Base-by-base conservation (phyloP, 805 yeast species). In the Metschnikowia continentalis region DNA sequence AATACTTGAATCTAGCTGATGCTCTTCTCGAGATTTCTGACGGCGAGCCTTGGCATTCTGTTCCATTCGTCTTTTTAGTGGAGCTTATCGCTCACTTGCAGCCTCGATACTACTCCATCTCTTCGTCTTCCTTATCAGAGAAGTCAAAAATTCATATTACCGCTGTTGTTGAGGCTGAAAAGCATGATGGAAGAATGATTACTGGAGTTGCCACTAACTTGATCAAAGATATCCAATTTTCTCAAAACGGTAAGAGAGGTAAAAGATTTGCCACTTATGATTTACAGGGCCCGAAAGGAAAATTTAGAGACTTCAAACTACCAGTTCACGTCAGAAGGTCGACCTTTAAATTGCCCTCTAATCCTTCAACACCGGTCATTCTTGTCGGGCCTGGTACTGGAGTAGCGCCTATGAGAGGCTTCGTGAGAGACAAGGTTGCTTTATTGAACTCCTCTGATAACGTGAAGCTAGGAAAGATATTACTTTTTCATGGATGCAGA, bases 381-480 rank as follows among this genome's bases (percentile, higher is more conserved):
- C 81, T 91, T 86, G 79, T 92, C 63, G 99, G 99, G 30, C 98
- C 99, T 42, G 99, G 99, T 57, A 94, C 99, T 3, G 99, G 99
- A 68, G 92, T 92, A 46, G 98, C 99, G 8, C 99, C 99, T 54
- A 89, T 94, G 76, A 84, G 99, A 74, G 99, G 96, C 3, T 92
- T 92, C 59, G 70, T 92, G 35, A 84, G 95, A 73, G 99, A 92
- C 66, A 85, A 91, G 62, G 87, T 84, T n/a, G 57, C 81, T 69
- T 51, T 68, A 68, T 48, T 79, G 75, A 53, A 62, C 44, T 58
- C 63, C 35, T 59, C 54, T 59, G 57, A 52, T 41, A 39, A 59
- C 41, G 54, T 54, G 11, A 62, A 59, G 10, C 71, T 88, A 43
- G 98, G 97, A 50, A 81, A 84, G 57, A 79, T 85, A 46, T 47